These are phyloP conservation scores for Monosporascus sp. DNA, from an alignment of 2,329 filamentous ascomycete species.

Conservation along the genomic window DNA sequence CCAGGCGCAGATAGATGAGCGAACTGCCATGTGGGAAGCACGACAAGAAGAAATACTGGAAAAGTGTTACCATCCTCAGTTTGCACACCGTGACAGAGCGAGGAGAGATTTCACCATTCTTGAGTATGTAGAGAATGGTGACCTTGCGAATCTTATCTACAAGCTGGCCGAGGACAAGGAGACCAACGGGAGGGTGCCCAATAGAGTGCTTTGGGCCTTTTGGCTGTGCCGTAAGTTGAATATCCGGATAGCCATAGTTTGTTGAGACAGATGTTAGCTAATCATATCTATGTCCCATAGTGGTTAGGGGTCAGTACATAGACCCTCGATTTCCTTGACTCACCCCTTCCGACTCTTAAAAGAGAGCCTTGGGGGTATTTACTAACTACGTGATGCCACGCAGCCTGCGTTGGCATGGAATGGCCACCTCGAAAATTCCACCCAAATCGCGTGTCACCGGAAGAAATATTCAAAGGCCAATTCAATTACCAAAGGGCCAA, in stretches of 20 bases:
- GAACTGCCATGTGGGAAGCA: background rate
- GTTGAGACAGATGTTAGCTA: conserved; percentile 12
- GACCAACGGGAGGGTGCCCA: conserved; percentile 2
- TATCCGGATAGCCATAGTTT: background rate
- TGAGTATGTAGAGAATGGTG: conserved; percentile 16
- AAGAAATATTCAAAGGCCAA: background rate
- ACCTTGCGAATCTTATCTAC: conserved; percentile 7
- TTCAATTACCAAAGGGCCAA: background rate
- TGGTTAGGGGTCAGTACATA: background rate
- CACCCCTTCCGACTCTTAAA: background rate
- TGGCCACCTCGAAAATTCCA: background rate
- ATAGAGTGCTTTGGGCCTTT: conserved; percentile 13
- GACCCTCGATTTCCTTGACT: background rate
- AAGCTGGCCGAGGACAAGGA: conserved; percentile 3
- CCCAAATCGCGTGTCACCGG: background rate
- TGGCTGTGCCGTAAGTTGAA: conserved; percentile 15
- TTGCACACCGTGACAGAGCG: too few relatives aligned
- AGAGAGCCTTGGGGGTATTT: too few relatives aligned
- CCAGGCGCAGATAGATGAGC: background rate
- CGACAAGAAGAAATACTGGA: background rate
- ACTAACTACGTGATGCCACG: background rate
- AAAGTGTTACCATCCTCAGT: too few relatives aligned
- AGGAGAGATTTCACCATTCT: conserved; percentile 10
- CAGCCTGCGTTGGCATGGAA: background rate
- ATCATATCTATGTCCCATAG: conserved; percentile 8